Evolutionary conservation across 2,329 filamentous ascomycete species (phyloP).

Genomic region (Colletotrichum sp.): DNA sequence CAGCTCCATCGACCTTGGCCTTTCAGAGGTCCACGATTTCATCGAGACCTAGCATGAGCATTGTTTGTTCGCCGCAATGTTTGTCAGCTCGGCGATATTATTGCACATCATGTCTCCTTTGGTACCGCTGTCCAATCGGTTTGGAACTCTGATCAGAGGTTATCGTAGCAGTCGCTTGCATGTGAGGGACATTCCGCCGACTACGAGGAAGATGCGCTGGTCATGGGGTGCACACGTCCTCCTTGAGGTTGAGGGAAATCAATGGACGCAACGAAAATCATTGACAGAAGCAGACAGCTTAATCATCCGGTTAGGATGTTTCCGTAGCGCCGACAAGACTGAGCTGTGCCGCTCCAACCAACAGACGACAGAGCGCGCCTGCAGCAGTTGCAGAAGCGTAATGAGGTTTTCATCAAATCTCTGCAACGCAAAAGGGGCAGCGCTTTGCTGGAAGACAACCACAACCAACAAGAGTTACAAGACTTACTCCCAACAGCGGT

Average conservation of each 20-base stretch:
- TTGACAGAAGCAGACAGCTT: not conserved
- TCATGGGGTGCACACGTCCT: not conserved
- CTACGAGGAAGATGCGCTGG: not conserved
- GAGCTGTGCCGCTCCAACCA: not conserved
- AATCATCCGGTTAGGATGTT: not conserved
- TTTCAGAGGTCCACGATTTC: not conserved
- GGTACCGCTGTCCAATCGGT: not conserved
- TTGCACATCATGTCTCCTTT: not conserved
- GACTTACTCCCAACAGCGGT: not conserved
- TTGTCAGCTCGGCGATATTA: not conserved
- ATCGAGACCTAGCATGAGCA: not conserved
- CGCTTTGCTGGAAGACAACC: not conserved
- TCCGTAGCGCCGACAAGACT: not conserved
- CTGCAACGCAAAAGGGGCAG: constrained; percentile 10
- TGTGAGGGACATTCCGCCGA: not conserved
- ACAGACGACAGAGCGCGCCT: not conserved
- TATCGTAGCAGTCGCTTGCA: not conserved
- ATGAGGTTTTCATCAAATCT: constrained; percentile 8
- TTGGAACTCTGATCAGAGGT: not conserved
- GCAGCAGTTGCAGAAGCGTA: constrained; percentile 20
- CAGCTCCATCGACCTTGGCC: not conserved
- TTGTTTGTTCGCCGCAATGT: not conserved
- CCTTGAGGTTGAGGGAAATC: not conserved
- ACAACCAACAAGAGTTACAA: not conserved
- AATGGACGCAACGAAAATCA: not conserved